Percentiles rank a stretch among this genome's conserved stretches.
Conservation (phyloP, 768 basidiomycete species). For the Candolleomyces aberdarensis region DNA sequence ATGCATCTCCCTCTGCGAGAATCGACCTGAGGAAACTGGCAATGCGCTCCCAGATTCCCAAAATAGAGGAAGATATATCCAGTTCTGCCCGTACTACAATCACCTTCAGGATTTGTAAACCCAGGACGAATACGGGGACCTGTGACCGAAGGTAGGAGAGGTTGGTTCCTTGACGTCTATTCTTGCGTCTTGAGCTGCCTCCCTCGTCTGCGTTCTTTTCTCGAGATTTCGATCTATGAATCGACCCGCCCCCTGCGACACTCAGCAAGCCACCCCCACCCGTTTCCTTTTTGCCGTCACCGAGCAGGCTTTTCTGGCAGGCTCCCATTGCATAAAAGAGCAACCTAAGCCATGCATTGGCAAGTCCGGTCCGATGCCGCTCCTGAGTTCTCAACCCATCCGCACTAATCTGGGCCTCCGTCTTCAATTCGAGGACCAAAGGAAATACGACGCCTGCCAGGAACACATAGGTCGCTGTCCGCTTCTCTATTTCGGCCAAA, state of each 20-base stretch:
- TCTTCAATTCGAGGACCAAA: slow-evolving; percentile 52
- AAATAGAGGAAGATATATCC: slow-evolving; percentile 52
- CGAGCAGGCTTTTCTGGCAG: slow-evolving; percentile 36
- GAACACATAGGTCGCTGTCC: slow-evolving; percentile 53
- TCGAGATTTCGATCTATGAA: slow-evolving; percentile 42
- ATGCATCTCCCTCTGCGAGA: slow-evolving; percentile 57
- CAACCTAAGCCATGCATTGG: slow-evolving; percentile 59
- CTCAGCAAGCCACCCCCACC: slow-evolving; percentile 3
- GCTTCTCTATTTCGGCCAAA: slow-evolving; percentile 54
- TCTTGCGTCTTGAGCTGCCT: slow-evolving; percentile 8
- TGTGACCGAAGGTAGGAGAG: slow-evolving; percentile 30
- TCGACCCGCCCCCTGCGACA: slow-evolving; percentile 11
- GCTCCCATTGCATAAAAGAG: slow-evolving; percentile 55
- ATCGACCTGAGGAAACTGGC: slow-evolving; percentile 47
- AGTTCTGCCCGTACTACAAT: slow-evolving; percentile 60
- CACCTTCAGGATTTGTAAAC: slow-evolving; percentile 66
- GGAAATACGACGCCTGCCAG: slow-evolving; percentile 66
- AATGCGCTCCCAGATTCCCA: slow-evolving; percentile 65
- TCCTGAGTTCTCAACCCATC: slow-evolving; percentile 41
- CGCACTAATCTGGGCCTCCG: slow-evolving; percentile 39
- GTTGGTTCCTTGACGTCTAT: slow-evolving; percentile 8
- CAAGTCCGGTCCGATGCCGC: slow-evolving; percentile 43
- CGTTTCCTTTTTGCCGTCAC: slow-evolving; percentile 16
- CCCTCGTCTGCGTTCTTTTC: slow-evolving; percentile 25
- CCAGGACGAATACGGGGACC: slow-evolving; percentile 43